A percentile compares a stretch with the other conserved stretches of the same genome.
Conservation (phyloP, 257 asterid species). For the Vinca minor region DNA sequence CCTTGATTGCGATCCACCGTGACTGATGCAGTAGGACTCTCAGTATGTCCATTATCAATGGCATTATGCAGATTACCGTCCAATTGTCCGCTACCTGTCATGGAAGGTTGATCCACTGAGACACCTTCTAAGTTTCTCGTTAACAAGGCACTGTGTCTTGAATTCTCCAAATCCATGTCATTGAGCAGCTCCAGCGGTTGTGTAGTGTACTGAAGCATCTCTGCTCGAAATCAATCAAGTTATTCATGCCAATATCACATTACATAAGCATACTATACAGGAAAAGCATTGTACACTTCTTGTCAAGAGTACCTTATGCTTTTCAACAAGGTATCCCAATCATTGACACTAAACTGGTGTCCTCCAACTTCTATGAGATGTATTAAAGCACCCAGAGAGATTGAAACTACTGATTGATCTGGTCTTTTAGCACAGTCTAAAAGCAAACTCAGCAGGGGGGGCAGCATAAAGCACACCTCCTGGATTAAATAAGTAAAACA, state of each 20-base stretch:
- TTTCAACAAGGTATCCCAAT: conserved; percentile 92
- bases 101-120: conserved; percentile 25
- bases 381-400: conserved; percentile 92
- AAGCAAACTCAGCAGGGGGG: conserved; percentile 83
- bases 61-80: conserved; percentile 27
- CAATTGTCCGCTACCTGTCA: conserved; percentile 27
- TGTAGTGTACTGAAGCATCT: conserved; percentile 92
- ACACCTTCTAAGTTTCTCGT: conserved; percentile 41
- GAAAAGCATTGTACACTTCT: conserved; percentile 2
- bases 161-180: conserved; percentile 62
- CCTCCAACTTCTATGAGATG: conserved; percentile 99
- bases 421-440: conserved; percentile 96
- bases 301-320: conserved; percentile 99
- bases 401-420: conserved; percentile 90
- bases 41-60: conserved; percentile 47
- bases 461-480: conserved; percentile 98
- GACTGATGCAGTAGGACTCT: conserved; percentile 15
- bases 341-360: conserved; percentile 82
- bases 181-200: conserved; percentile 99
- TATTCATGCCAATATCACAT: conserved; percentile 17
- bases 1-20: conserved; percentile 40
- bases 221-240: conserved; percentile 37
- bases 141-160: conserved; percentile 39
- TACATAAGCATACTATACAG: conserved; percentile 7
- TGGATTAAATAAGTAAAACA: conserved; percentile 25